These are phyloP conservation scores for Aspergillus intermedius DNA, from an alignment of 2,329 filamentous ascomycete species.

Conservation along the genomic window DNA sequence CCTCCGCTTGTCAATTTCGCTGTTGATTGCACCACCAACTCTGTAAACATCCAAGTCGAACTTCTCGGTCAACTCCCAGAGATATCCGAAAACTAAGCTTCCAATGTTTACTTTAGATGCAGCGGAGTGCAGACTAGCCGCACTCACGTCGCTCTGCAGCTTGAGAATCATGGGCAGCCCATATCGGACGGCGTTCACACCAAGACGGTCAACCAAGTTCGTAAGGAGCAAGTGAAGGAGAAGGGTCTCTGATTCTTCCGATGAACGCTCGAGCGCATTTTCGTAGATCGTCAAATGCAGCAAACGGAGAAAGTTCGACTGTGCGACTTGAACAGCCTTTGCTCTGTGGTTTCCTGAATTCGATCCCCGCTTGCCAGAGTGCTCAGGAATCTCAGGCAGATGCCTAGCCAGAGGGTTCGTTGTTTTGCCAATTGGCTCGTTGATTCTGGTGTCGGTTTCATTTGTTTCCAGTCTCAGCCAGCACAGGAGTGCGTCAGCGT, in stretches of 20 bases:
- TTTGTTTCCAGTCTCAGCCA: slow-evolving; percentile 82
- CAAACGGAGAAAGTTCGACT: slow-evolving; percentile 70
- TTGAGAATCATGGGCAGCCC: slow-evolving; percentile 84
- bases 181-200: slow-evolving; percentile 71
- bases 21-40: slow-evolving; percentile 64
- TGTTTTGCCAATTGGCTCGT: slow-evolving; percentile 50
- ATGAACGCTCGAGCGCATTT: slow-evolving; percentile 66
- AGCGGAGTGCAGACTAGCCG: slow-evolving; percentile 35
- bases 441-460: slow-evolving; percentile 56
- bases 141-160: slow-evolving; percentile 71
- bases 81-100: slow-evolving; percentile 81
- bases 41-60: slow-evolving; percentile 68
- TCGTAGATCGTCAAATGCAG: slow-evolving; percentile 88
- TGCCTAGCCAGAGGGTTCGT: slow-evolving; percentile 39
- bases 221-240: slow-evolving; percentile 70
- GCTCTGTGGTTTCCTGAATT: slow-evolving; percentile 56
- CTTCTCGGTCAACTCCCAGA: slow-evolving; percentile 70
- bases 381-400: slow-evolving; percentile 29
- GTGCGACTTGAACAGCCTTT: slow-evolving; percentile 46
- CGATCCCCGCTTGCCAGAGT: slow-evolving; percentile 57
- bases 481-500: slow-evolving; percentile 72
- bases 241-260: slow-evolving; percentile 67
- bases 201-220: slow-evolving; percentile 67
- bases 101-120: slow-evolving; percentile 71
- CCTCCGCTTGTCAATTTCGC: slow-evolving; percentile 68